Percentiles rank a stretch among this genome's conserved stretches.
Evolutionary conservation across 768 basidiomycete genomes (phyloP).

Genomic region (Terana coerulea): DNA sequence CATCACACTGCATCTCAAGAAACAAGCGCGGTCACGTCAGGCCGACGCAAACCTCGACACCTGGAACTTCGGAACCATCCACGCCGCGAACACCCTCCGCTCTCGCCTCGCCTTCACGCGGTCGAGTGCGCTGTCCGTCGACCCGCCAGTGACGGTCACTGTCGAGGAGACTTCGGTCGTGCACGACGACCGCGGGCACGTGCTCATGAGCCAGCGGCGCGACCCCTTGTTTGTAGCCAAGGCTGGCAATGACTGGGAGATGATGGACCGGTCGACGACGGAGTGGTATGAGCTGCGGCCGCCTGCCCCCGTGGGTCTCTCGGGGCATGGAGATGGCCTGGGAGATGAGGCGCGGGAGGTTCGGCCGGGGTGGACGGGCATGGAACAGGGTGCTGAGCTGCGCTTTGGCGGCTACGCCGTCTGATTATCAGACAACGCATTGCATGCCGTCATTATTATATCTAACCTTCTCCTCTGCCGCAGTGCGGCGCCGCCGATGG

Average conservation of each 20-base stretch:
- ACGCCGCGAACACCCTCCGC: neutral
- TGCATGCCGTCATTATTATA: no score
- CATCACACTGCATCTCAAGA: constrained; percentile 59
- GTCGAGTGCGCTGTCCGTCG: neutral
- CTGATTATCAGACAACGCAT: no score
- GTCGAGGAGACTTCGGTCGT: constrained; percentile 10
- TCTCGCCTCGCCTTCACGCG: constrained; percentile 13
- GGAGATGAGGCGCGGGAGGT: no score
- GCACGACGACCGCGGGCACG: constrained; percentile 11
- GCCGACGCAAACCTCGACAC: neutral
- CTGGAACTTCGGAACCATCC: neutral
- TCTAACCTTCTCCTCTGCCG: no score
- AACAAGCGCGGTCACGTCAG: constrained; percentile 18
- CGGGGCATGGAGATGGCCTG: neutral
- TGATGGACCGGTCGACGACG: neutral
- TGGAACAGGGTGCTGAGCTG: neutral
- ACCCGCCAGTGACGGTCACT: constrained; percentile 2
- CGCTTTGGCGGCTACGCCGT: neutral
- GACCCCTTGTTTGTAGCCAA: neutral
- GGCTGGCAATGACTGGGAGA: neutral
- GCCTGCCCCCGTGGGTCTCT: neutral
- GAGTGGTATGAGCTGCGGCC: constrained; percentile 11
- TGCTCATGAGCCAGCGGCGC: no score
- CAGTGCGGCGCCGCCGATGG: no score
- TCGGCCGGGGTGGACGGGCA: neutral